These are phyloP conservation scores for Pyrenophora teres DNA, from an alignment of 2,329 filamentous ascomycete genomes.

Conservation along the genomic window DNA sequence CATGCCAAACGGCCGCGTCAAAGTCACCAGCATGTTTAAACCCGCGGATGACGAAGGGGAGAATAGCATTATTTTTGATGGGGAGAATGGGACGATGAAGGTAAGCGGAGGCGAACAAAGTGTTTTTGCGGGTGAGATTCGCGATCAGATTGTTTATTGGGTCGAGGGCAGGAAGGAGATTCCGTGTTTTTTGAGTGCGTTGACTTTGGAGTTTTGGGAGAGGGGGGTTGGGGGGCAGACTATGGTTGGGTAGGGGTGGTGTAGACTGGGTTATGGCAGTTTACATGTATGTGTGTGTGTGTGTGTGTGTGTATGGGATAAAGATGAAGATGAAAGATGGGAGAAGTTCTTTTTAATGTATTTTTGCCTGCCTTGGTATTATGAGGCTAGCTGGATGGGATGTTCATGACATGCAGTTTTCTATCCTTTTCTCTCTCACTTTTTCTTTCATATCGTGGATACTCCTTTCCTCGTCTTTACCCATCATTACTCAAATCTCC, in stretches of 20 bases:
- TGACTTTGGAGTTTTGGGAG: conserved; percentile 94
- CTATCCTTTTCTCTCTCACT: too few species aligned
- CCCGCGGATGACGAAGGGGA: conserved; percentile 65
- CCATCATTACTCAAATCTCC: too few species aligned
- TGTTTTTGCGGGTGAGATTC: conserved; percentile 82
- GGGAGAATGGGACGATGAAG: conserved; percentile 97
- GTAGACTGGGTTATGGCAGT: neutral
- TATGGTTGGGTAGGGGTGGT: conserved; percentile 12
- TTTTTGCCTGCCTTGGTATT: too few species aligned
- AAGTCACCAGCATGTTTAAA: conserved; percentile 84
- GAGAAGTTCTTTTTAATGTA: too few species aligned
- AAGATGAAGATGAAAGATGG: too few species aligned
- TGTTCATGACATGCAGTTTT: too few species aligned
- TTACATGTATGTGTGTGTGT: neutral
- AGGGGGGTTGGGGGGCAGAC: conserved; percentile 50
- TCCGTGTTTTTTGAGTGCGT: conserved; percentile 86
- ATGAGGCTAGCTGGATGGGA: too few species aligned
- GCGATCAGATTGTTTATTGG: conserved; percentile 91
- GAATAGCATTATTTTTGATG: conserved; percentile 79
- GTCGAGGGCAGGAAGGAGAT: conserved; percentile 92
- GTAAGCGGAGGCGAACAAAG: conserved; percentile 87
- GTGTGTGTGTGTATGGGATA: too few species aligned
- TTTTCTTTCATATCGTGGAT: too few species aligned
- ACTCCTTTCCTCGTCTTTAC: too few species aligned
- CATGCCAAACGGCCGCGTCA: conserved; percentile 94